Conservation (phyloP, 2,329 filamentous ascomycete genomes). For the Venturia asperata region DNA sequence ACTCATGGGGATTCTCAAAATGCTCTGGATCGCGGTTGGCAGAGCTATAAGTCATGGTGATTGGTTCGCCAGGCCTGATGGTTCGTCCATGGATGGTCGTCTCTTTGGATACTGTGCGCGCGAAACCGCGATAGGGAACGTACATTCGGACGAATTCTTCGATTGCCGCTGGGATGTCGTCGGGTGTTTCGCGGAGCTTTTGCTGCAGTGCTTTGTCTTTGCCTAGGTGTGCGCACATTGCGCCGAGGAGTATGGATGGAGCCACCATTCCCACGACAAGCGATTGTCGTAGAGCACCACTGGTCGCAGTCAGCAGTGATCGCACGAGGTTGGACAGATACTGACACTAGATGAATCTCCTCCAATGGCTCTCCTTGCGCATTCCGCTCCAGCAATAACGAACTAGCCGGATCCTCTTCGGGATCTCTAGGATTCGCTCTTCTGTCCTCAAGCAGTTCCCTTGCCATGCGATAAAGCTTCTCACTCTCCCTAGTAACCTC, state of each 20-base stretch:
- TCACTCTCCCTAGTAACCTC: slow-evolving; percentile 20
- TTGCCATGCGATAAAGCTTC: slow-evolving; percentile 22
- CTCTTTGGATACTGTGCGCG: slow-evolving; percentile 19
- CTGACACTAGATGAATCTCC: slow-evolving; percentile 15
- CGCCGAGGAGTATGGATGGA: slow-evolving; percentile 22
- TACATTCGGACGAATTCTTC: slow-evolving; percentile 23
- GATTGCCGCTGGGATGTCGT: slow-evolving; percentile 15
- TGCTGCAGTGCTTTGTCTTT: slow-evolving; percentile 21
- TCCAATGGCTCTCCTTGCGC: slow-evolving; percentile 20
- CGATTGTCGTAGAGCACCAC: slow-evolving; percentile 20
- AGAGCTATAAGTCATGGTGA: slow-evolving; percentile 18
- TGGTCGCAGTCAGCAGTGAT: background rate
- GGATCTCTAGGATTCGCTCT: slow-evolving; percentile 19
- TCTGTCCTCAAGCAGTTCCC: slow-evolving; percentile 20
- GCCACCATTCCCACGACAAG: slow-evolving; percentile 23
- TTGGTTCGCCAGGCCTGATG: slow-evolving; percentile 13
- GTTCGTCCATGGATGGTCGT: slow-evolving; percentile 15
- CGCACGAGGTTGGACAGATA: background rate
- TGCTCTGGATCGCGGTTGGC: slow-evolving; percentile 19
- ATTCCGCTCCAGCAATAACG: slow-evolving; percentile 20
- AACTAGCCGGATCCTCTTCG: slow-evolving; percentile 21
- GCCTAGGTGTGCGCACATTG: slow-evolving; percentile 20
- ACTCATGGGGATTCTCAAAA: slow-evolving; percentile 13
- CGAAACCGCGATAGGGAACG: slow-evolving; percentile 22
- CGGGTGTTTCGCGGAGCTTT: slow-evolving; percentile 18